Percentiles rank a stretch among this genome's conserved stretches.
These are phyloP conservation scores for Monosporascus sp. DNA, from an alignment of 2,329 filamentous ascomycete genomes.

Conservation along the genomic window DNA sequence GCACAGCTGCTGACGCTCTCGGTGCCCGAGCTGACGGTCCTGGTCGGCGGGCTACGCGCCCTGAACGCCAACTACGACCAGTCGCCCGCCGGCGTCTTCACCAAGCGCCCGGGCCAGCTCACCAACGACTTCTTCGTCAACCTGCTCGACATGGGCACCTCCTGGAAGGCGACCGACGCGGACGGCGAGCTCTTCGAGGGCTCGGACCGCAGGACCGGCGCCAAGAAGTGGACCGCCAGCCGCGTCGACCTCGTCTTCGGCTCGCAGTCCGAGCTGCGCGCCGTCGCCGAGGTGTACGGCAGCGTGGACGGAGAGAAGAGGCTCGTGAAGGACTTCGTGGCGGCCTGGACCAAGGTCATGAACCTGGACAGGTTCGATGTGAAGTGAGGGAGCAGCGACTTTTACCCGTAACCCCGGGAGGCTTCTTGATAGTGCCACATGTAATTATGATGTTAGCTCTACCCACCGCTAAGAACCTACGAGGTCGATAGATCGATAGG, in stretches of 20 bases:
- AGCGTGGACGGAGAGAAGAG: conserved; percentile 53
- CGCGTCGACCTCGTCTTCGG: conserved; percentile 68
- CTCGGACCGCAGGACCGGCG: conserved; percentile 58
- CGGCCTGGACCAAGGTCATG: conserved; percentile 70
- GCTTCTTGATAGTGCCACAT: too few relatives aligned
- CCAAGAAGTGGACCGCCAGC: conserved; percentile 64
- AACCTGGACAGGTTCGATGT: conserved; percentile 66
- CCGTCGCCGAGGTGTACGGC: conserved; percentile 65
- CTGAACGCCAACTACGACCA: conserved; percentile 68
- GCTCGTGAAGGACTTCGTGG: conserved; percentile 67
- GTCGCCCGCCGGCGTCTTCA: conserved; percentile 63
- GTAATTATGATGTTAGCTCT: too few relatives aligned
- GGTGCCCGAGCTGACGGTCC: conserved; percentile 64
- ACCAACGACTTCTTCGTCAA: conserved; percentile 82
- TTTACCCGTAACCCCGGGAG: too few relatives aligned
- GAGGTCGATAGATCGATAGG: too few relatives aligned
- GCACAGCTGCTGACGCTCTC: conserved; percentile 67
- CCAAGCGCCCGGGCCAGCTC: conserved; percentile 59
- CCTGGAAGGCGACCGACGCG: conserved; percentile 54
- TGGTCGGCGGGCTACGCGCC: conserved; percentile 67
- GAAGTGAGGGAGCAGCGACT: conserved; percentile 19
- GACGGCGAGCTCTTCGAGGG: conserved; percentile 57
- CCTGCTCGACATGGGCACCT: conserved; percentile 61
- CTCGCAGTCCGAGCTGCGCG: conserved; percentile 68
- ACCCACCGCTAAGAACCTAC: too few relatives aligned